Evolutionary conservation across 129 eudicot genomes (phyloP), one percentile per base, ranked within the genome.

Genomic region (Saposhnikovia divaricata): DNA sequence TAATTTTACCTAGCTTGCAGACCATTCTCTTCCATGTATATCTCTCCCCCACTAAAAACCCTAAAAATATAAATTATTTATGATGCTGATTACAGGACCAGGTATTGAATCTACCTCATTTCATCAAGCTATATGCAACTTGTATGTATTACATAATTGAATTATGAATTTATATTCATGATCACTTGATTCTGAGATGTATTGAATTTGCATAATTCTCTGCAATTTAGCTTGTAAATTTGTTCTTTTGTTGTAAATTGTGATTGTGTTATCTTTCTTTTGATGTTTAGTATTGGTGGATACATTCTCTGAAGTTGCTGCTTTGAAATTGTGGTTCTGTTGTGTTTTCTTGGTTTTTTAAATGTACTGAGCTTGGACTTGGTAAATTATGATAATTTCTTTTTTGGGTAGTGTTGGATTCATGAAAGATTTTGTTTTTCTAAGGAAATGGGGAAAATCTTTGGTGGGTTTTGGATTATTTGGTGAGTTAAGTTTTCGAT

Each of bases 31-130:
- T 70, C 76, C 82, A 39, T 86, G 34, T 75, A 72, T 74, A 4
- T 68, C 42, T 68, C 9, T 14, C 72, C 79, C 72, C 81, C 83
- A 81, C 80, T 82, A 83, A 80, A 89, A 91, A 89, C 93, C 97
- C 97, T 89, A 89, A 91, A 81, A 82, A 75, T 55, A 6, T 10
- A 34, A 27, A 9, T 28, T n/a, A 21, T 57, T 2, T 23, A 37
- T 40, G 63, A 78, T 28, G 28, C 59, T 68, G 78, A 84, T 78
- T 86, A 80, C 75, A 81, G 74, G 85, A 91, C 87, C 97, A 84
- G 97, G 97, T 89, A 81, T 44, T 76, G 77, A 68, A 69, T 65
- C 75, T 68, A 53, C 82, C 75, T 80, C 80, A 76, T 80, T 88
- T 68, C 74, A 77, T 77, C 84, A 84, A 51, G 79, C 77, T 84